Percentiles rank a stretch among this genome's conserved stretches.
These are phyloP conservation scores for Rhodotorula sp. DNA, from an alignment of 1,284 basidiomycete species.

Conservation along the genomic window DNA sequence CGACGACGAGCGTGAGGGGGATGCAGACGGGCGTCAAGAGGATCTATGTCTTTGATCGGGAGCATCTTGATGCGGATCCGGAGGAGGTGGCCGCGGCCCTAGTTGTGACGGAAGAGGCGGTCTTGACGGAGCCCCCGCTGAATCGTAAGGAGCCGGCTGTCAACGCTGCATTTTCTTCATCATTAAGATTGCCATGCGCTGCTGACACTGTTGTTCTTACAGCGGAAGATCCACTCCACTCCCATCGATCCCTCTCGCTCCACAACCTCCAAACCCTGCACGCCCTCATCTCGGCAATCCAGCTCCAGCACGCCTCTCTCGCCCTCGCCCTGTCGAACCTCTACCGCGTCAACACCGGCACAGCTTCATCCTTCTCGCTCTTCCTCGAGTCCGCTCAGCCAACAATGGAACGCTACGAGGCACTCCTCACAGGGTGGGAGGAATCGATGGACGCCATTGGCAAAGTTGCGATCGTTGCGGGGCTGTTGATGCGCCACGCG, in stretches of 20 bases:
- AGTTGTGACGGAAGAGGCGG: conserved; percentile 27
- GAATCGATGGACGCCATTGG: conserved; percentile 34
- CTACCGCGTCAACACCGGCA: conserved; percentile 34
- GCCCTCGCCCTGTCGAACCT: conserved; percentile 37
- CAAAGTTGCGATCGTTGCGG: conserved; percentile 31
- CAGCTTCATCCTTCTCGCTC: conserved; percentile 17
- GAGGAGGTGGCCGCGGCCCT: conserved; percentile 29
- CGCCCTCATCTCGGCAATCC: conserved; percentile 35
- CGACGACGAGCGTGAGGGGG: not conserved
- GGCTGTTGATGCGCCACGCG: conserved; percentile 8
- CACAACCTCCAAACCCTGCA: conserved; percentile 42
- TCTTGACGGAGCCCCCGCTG: conserved; percentile 36
- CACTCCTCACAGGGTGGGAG: conserved; percentile 31
- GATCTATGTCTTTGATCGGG: conserved; percentile 39
- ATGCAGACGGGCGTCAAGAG: conserved; percentile 1
- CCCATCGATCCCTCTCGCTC: conserved; percentile 41
- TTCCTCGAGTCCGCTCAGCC: conserved; percentile 24
- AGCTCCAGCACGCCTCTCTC: conserved; percentile 35
- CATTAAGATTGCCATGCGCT: not conserved
- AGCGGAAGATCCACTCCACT: conserved; percentile 38
- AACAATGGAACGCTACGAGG: conserved; percentile 15
- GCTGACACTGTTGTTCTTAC: not conserved
- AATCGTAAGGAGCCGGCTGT: conserved; percentile 17
- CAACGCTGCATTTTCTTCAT: not conserved
- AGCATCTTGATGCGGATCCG: conserved; percentile 39